Base-by-base conservation (phyloP, 176 grass and related monocot species). In the Cenchrus purpureus region DNA sequence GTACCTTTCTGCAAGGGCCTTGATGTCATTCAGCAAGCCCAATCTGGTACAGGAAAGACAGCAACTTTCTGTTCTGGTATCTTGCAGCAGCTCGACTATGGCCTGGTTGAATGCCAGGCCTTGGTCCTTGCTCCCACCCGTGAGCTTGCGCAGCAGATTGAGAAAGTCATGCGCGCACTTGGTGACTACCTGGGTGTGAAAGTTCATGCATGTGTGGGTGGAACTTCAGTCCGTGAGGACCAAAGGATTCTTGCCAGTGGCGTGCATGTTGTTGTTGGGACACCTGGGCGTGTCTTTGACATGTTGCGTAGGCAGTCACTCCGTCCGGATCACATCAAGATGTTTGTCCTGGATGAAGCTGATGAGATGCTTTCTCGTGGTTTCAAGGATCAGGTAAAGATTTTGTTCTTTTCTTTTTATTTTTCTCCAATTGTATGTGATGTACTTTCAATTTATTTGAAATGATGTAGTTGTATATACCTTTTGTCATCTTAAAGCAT, bases 351-450 rank as follows among this genome's bases (percentile, higher is more conserved):
- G 0, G 95, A 93, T 91, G 95, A 97, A 78, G 95, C 95, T 84
- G 95, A 97, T 88, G 95, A 97, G 66, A 94, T 97, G 95, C 95
- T 97, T 83, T 97, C 95, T 44, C 92, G 95, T 87, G 95, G 95
- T 84, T 97, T 97, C 82, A 97, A 94, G 90, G 95, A 97, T 71
- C 95, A 94, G 92, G 95, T 97, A 13, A 32, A 11, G 42, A 58
- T 19, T 82, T 37, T 81, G 12, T 58, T 54, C 2, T 78, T 22
- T 52, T 76, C 1, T 43, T 44, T 71, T n/a, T 25, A 25, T 60
- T 2, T 17, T 72, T 20, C 14, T 16, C 52, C 10, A n/a, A 6
- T 22, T 5, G 10, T 46, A 65, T 55, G 7, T 64, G 0, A 8
- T 17, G 20, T 55, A 11, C 13, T 3, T 3, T 19, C 12, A 17